These are phyloP conservation scores for Tetracladium setigerum DNA, from an alignment of 495 filamentous ascomycete genomes.

Conservation along the genomic window DNA sequence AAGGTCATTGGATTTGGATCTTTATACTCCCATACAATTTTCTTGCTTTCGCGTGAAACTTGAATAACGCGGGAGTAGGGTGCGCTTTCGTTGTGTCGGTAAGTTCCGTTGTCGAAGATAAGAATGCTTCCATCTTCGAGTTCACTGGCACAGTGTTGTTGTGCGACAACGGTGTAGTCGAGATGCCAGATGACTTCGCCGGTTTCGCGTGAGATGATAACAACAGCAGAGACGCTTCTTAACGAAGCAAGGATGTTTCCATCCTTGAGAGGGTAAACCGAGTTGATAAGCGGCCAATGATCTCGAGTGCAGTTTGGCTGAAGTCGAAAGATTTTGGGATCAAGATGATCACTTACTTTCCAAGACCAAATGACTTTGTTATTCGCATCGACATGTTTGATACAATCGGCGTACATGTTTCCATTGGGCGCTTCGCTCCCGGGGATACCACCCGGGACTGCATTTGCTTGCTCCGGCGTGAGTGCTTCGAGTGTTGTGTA, in stretches of 20 bases:
- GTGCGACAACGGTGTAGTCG: constrained; percentile 29
- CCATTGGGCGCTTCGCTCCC: constrained; percentile 31
- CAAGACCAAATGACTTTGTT: constrained; percentile 34
- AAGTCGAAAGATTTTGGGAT: constrained; percentile 26
- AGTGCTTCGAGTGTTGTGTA: constrained; percentile 37
- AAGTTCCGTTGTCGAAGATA: constrained; percentile 42
- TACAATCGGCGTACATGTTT: constrained; percentile 34
- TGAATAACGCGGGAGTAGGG: constrained; percentile 36
- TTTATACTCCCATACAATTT: constrained; percentile 37
- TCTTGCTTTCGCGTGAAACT: constrained; percentile 24
- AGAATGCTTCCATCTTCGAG: constrained; percentile 33
- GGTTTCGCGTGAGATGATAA: constrained; percentile 32
- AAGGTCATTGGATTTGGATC: constrained; percentile 36
- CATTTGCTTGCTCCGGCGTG: constrained; percentile 25
- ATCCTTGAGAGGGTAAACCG: constrained; percentile 27
- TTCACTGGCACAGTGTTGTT: constrained; percentile 38
- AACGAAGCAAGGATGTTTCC: constrained; percentile 38
- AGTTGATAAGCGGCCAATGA: constrained; percentile 39
- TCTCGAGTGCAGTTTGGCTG: constrained; percentile 36
- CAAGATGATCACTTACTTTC: constrained; percentile 34
- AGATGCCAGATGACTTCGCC: constrained; percentile 36
- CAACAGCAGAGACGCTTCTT: constrained; percentile 33
- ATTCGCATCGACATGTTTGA: constrained; percentile 30
- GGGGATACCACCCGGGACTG: constrained; percentile 32
- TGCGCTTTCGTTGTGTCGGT: constrained; percentile 29